Evolutionary conservation across 2,329 filamentous ascomycete species (phyloP).

Genomic region (Neonectria hederae): DNA sequence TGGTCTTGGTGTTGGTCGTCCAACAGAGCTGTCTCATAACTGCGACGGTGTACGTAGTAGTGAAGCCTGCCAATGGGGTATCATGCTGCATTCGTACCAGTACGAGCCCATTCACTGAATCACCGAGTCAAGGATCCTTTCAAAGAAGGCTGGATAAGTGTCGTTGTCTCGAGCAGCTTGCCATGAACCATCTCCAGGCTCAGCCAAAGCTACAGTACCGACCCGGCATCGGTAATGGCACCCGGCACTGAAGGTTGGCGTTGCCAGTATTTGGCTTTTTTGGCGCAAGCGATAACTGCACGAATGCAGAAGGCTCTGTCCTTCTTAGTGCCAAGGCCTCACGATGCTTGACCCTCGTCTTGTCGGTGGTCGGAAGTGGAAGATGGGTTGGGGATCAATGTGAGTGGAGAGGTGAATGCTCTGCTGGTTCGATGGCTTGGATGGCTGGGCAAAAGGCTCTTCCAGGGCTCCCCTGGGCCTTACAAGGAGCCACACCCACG

Average conservation of each 20-base stretch:
- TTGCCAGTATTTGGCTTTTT: not conserved
- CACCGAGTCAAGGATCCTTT: conserved; percentile 7
- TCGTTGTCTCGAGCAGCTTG: not conserved
- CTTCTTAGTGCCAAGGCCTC: not conserved
- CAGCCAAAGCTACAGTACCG: not conserved
- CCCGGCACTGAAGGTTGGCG: not conserved
- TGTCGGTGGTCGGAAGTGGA: conserved; percentile 17
- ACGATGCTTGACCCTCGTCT: not conserved
- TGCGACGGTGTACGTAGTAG: not conserved
- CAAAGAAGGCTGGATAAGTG: conserved; percentile 1
- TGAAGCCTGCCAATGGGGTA: not conserved
- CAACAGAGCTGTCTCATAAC: not conserved
- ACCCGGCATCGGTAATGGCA: not conserved
- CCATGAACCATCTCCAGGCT: not conserved
- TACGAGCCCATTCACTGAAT: not conserved
- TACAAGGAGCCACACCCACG: conserved; percentile 13
- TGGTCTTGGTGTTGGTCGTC: not conserved
- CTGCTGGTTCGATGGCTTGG: conserved; percentile 29
- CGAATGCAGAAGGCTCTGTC: not conserved
- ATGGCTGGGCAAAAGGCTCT: conserved; percentile 21
- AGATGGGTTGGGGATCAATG: conserved; percentile 13
- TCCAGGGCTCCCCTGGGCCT: conserved; percentile 5
- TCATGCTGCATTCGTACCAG: not conserved
- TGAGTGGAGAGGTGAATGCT: conserved; percentile 17
- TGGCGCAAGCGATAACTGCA: not conserved